Evolutionary conservation across 345 rosid species (phyloP), one percentile per base, ranked within the genome.

Genomic region (Gossypium bickii): DNA sequence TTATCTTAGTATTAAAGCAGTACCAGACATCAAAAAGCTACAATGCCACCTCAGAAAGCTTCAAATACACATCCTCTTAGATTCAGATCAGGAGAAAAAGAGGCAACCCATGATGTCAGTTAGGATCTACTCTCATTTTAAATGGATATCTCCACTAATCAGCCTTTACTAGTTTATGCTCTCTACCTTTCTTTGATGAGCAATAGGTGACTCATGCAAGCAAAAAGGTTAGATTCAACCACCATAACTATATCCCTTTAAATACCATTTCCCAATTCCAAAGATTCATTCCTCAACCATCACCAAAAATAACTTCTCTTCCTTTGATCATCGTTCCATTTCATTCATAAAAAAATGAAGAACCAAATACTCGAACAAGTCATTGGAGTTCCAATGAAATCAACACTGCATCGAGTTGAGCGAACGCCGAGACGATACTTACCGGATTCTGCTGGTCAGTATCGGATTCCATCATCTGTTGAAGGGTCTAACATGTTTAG

Each of bases 11-110:
- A 76, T 9, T n/a, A 70, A 76, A 76, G 70, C 51, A 78, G 56
- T 45, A 52, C 48, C 25, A 75, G 27, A 72, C 85, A 67, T 87
- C 87, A 85, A 47, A 86, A 87, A 81, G 89, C 70, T 53, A 79
- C 57, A 47, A 47, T 77, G 86, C 85, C 92, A 83, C 52, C 86
- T 89, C 84, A 81, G 76, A 86, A 87, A 78, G 80, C 48, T 75
- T 67, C 25, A 73, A 34, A 51, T 63, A 79, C 88, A 82, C 82
- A 22, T 45, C 59, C 69, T 56, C 70, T 62, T 15, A 41, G 63
- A 55, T 49, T 79, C 78, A n/a, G 27, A 16, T 12, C 4, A 24
- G 24, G 2, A 17, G 20, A 65, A 45, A 61, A 52, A 24, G 53
- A 24, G n/a, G 20, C 12, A 13, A 34, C 48, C 5, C 73, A 7